These are phyloP conservation scores for Mariannaea elegans DNA, from an alignment of 2,329 filamentous ascomycete species.

Conservation along the genomic window DNA sequence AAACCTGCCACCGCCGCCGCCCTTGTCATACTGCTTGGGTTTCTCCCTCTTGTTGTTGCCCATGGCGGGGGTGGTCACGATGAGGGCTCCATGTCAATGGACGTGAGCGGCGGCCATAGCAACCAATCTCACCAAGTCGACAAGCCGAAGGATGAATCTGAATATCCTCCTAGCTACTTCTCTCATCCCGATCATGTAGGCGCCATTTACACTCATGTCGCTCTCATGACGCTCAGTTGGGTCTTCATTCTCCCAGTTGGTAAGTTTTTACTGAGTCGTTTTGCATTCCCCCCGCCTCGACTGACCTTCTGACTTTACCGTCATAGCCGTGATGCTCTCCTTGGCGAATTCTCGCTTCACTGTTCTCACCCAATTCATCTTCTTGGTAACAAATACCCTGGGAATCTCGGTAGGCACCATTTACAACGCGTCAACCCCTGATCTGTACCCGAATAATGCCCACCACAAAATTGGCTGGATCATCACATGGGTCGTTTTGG, in stretches of 20 bases:
- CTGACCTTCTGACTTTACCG: constrained; percentile 15
- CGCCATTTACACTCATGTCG: constrained; percentile 75
- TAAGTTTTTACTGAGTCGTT: constrained; percentile 53
- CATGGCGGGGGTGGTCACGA: constrained; percentile 30
- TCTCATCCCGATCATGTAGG: constrained; percentile 59
- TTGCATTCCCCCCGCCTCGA: not conserved
- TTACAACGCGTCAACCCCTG: constrained; percentile 84
- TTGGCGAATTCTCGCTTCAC: constrained; percentile 80
- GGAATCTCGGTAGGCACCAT: constrained; percentile 72
- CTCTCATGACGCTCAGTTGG: constrained; percentile 76
- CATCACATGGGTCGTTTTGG: constrained; percentile 74
- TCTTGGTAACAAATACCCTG: constrained; percentile 69
- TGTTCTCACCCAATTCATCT: constrained; percentile 73
- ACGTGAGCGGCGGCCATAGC: constrained; percentile 17
- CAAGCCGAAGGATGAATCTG: constrained; percentile 38
- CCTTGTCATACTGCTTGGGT: constrained; percentile 18
- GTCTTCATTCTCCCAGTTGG: constrained; percentile 76
- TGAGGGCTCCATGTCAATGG: constrained; percentile 9
- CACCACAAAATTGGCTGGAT: constrained; percentile 91
- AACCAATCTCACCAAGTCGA: constrained; percentile 26
- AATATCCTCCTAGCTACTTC: constrained; percentile 67
- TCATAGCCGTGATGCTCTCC: constrained; percentile 83
- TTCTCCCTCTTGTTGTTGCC: constrained; percentile 33
- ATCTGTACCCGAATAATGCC: constrained; percentile 87
- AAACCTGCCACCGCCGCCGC: not conserved